phyloP scores from a whole-genome alignment of 179 eudicot genomes.

The Vitellaria paradoxa region DNA sequence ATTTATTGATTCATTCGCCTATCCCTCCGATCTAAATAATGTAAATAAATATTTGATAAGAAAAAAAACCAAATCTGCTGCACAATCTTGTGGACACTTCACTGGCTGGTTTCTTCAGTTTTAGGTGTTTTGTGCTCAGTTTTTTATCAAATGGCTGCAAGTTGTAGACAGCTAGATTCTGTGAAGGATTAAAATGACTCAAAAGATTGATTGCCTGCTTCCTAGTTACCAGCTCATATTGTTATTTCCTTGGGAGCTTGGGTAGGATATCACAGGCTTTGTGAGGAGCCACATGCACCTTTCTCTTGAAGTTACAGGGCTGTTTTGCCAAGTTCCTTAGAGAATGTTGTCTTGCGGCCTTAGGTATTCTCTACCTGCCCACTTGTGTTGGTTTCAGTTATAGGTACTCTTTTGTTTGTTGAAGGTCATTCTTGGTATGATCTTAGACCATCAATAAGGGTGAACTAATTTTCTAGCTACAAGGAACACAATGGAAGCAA shows the following conservation, averaged over 20 bases:
- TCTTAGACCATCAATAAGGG: background rate
- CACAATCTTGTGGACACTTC: background rate
- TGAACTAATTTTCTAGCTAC: background rate
- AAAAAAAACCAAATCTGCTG: background rate
- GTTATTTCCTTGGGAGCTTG: background rate
- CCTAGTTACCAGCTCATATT: background rate
- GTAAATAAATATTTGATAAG: background rate
- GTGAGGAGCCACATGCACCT: no score
- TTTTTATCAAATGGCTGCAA: conserved; percentile 5
- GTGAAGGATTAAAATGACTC: background rate
- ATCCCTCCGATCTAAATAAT: background rate
- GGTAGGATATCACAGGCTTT: background rate
- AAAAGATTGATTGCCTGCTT: background rate
- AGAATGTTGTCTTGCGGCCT: no score
- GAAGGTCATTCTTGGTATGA: background rate
- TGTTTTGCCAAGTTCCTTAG: no score
- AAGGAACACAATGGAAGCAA: background rate
- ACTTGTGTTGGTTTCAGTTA: no score
- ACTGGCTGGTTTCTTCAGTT: background rate
- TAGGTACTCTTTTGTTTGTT: no score
- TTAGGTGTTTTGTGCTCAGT: background rate
- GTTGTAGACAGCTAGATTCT: background rate
- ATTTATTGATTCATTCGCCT: background rate
- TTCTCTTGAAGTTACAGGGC: no score
- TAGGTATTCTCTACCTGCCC: no score